Base-by-base conservation (phyloP, 306 rosid genomes). In the Dicorynia guianensis region DNA sequence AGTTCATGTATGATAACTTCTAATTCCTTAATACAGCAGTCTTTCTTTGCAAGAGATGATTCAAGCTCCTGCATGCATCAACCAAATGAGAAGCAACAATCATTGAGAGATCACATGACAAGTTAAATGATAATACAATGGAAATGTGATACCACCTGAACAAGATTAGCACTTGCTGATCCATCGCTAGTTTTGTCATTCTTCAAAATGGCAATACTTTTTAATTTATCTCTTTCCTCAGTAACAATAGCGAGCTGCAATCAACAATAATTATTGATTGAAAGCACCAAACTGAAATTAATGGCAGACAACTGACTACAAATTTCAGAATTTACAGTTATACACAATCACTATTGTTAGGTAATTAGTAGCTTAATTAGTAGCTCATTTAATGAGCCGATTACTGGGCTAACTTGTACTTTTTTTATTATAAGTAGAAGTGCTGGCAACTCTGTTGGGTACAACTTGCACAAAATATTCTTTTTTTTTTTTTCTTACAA, bases 211-310 rank as follows among this genome's bases (percentile, higher is more conserved):
- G 88, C 69, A 55, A 79, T 52, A 75, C 80, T 86, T 87, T 80
- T 83, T 79, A 95, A 81, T 75, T 81, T 83, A 72, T 92, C 89
- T 72, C 92, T 92, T 81, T 95, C 98, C 76, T 90, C 92, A 9
- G 96, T 80, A 72, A 88, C 92, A 61, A 81, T 61, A 58, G 92
- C 89, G 49, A 95, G 96, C 98, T 95, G 89, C 85, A 85, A 74
- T 71, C 50, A 65, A 77, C 67, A 58, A 50, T 62, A 74, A 73
- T 57, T 58, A 76, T 17, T n/a, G 67, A 12, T 48, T 42, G 46
- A 58, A 56, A 54, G 61, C 54, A 59, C 61, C 57, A 6, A 65
- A 71, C 76, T 74, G 63, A 74, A 75, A 73, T 53, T 13, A 79
- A 59, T 46, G 49, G 57, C 67, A 69, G 36, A 64, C 25, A 43